Base-by-base conservation (phyloP, 208 protist species). In the Porcisia hertigi region DNA sequence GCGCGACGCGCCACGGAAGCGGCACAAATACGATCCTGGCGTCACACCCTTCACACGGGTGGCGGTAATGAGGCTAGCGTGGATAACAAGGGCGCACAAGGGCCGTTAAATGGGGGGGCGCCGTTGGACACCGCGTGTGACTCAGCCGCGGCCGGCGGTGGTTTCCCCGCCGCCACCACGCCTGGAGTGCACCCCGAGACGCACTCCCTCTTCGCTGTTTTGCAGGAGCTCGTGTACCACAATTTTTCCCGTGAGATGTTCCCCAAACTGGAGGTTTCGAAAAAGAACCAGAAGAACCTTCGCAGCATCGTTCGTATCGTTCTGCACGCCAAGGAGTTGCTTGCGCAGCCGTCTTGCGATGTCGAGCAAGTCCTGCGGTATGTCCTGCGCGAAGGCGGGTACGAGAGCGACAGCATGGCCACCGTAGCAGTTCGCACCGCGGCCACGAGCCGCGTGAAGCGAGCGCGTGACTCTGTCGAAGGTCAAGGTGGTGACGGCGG, bases 221-320 rank as follows among this genome's bases (percentile, higher is more conserved):
- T 93, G 67, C 82, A 69, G 41, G 83, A 93, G 36, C 71, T 90
- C 18, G 85, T 90, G 20, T 84, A 83, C 75, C 82, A 86, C 79
- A 83, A 88, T 72, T 92, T 90, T 71, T 77, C 79, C 7, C 52
- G 62, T 41, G 80, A 82, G 9, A 62, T 34, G 2, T 82, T 88
- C 25, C 75, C 73, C 3, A 92, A 86, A 76, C 80, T 82, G 85
- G 73, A 77, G 45, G 55, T 87, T 11, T 80, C 84, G 23, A 89
- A 87, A n/a, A 67, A 55, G 53, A 85, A 55, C 36, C 85, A 90
- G 49, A 88, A 90, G 63, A 69, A 63, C 1, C 62, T 93, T 20
- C 84, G 86, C 9, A 60, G 59, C 55, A 18, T 93, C 47, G 75
- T 91, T 59, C 77, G 83, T 39, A 65, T 89, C 3, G 69, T 85